Evolutionary conservation across 108 stramenopile species (phyloP).

Genomic region (Nitzschia palea): DNA sequence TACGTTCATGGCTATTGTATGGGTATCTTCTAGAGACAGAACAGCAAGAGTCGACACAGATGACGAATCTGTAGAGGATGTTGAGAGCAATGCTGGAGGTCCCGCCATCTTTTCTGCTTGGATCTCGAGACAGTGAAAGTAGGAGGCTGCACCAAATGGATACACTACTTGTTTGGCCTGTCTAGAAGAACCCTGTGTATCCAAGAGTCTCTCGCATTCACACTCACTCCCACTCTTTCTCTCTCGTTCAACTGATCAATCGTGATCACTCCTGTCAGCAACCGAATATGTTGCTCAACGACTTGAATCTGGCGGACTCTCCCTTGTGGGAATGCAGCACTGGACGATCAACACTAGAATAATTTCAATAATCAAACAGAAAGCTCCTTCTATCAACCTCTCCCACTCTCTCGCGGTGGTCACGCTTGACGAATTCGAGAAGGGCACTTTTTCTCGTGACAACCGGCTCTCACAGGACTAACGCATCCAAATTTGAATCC

Average conservation of each 20-base stretch:
- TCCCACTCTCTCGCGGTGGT: neutral
- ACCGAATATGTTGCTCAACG: too few species aligned
- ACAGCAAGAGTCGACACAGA: neutral
- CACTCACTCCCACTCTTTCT: too few species aligned
- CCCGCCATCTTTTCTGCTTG: neutral
- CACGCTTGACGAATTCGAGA: neutral
- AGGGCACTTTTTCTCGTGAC: too few species aligned
- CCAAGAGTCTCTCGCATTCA: too few species aligned
- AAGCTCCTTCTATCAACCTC: neutral
- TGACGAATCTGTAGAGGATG: neutral
- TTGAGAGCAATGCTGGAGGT: neutral
- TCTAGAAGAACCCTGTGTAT: too few species aligned
- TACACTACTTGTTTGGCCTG: neutral
- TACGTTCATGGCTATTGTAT: neutral
- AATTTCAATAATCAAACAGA: neutral
- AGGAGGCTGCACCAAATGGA: neutral
- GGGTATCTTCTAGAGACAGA: neutral
- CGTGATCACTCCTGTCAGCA: too few species aligned
- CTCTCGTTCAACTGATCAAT: too few species aligned
- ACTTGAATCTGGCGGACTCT: neutral
- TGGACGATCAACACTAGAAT: neutral
- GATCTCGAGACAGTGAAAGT: neutral
- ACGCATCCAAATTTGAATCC: slow-evolving; percentile 15
- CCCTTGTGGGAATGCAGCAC: neutral
- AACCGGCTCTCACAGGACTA: too few species aligned